These are phyloP conservation scores for Cavenderia fasciculata DNA, from an alignment of 78 protist genomes.

Conservation along the genomic window DNA sequence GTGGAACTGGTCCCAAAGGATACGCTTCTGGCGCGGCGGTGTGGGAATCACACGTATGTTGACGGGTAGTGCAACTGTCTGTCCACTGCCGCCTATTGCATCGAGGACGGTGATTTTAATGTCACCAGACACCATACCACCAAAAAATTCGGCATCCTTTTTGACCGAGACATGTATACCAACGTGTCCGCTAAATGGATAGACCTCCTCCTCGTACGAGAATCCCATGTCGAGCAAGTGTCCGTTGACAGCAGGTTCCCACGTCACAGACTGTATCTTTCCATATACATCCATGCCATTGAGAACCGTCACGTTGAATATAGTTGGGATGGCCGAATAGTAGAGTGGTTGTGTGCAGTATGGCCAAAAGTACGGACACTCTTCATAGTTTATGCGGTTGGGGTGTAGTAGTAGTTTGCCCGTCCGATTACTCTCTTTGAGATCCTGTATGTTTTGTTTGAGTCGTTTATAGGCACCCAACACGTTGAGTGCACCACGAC, in stretches of 20 bases:
- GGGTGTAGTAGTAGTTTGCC: slow-evolving; percentile 84
- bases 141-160: slow-evolving; percentile 16
- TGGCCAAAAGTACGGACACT: slow-evolving; percentile 95
- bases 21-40: slow-evolving; percentile 89
- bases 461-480: slow-evolving; percentile 17
- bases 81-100: not conserved
- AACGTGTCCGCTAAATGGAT: slow-evolving; percentile 95
- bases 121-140: slow-evolving; percentile 74
- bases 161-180: slow-evolving; percentile 72
- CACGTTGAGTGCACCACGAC: slow-evolving; percentile 81
- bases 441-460: slow-evolving; percentile 32
- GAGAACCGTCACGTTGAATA: slow-evolving; percentile 89
- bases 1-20: slow-evolving; percentile 96
- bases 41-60: slow-evolving; percentile 75
- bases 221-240: slow-evolving; percentile 38
- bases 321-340: slow-evolving; percentile 77
- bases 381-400: slow-evolving; percentile 73
- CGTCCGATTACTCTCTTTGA: too few relatives aligned
- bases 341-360: slow-evolving; percentile 92
- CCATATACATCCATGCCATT: slow-evolving; percentile 83
- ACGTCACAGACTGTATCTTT: slow-evolving; percentile 10
- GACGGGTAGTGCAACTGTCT: slow-evolving; percentile 58
- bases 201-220: slow-evolving; percentile 33
- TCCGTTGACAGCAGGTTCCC: slow-evolving; percentile 63
- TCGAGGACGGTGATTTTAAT: slow-evolving; percentile 18